phyloP scores from a whole-genome alignment of 441 rosid species.

The Erysimum pusillum region DNA sequence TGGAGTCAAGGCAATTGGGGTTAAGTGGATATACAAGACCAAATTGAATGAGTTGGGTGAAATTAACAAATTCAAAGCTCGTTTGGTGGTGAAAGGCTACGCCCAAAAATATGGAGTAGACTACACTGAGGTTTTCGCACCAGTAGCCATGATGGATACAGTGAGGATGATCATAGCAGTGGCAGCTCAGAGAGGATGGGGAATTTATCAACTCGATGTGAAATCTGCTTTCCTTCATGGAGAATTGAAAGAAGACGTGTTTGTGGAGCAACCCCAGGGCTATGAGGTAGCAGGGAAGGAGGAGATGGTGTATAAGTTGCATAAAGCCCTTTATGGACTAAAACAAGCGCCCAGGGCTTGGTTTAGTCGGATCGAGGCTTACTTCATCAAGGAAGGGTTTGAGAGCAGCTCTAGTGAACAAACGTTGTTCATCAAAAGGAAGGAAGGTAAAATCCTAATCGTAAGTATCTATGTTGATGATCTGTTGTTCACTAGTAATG shows the following conservation, averaged over 20 bases:
- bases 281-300: not conserved
- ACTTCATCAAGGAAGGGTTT: not conserved
- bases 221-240: not conserved
- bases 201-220: not conserved
- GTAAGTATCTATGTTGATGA: conserved; percentile 19
- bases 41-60: not conserved
- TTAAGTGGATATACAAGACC: conserved; percentile 36
- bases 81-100: conserved; percentile 22
- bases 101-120: not conserved
- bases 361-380: not conserved
- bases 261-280: not conserved
- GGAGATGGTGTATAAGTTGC: not conserved
- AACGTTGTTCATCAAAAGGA: not conserved
- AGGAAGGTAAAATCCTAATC: not conserved
- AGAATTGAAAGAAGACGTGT: not conserved
- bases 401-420: not conserved
- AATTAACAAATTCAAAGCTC: conserved; percentile 12
- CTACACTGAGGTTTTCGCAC: not conserved
- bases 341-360: conserved; percentile 9
- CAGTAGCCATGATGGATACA: not conserved
- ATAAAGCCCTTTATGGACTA: not conserved
- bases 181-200: not conserved
- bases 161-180: not conserved
- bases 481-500: not conserved
- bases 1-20: conserved; percentile 26